phyloP scores from a whole-genome alignment of 2,329 filamentous ascomycete genomes.

The Pseudogymnoascus sp. region DNA sequence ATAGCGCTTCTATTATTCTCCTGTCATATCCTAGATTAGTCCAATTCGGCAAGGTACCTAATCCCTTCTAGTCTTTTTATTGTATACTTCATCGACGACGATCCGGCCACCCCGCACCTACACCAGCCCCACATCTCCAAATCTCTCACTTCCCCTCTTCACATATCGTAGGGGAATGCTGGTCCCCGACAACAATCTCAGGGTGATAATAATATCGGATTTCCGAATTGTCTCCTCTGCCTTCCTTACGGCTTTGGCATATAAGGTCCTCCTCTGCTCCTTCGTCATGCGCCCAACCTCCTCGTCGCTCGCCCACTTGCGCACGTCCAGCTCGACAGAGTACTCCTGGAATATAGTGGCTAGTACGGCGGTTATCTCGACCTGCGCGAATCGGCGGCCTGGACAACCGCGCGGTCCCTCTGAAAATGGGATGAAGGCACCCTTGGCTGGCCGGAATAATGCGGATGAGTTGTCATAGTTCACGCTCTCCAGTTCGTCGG shows the following conservation, averaged over 20 bases:
- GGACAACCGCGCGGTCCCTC: constrained; percentile 27
- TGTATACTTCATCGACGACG: neutral
- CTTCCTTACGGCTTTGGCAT: constrained; percentile 18
- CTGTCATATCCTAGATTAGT: neutral
- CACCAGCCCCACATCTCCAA: constrained; percentile 13
- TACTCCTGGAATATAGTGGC: constrained; percentile 22
- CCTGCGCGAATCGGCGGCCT: constrained; percentile 31
- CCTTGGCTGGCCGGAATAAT: constrained; percentile 22
- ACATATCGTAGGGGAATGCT: constrained; percentile 22
- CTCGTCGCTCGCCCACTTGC: constrained; percentile 24
- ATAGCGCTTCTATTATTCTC: neutral
- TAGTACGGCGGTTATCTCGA: constrained; percentile 30
- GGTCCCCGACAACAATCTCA: constrained; percentile 19
- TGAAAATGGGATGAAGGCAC: constrained; percentile 25
- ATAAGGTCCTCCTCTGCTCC: constrained; percentile 19
- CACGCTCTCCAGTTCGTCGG: neutral
- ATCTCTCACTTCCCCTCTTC: constrained; percentile 23
- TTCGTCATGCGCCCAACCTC: constrained; percentile 20
- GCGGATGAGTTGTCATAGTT: neutral
- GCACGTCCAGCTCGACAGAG: constrained; percentile 25
- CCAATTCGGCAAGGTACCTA: neutral
- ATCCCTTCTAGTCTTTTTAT: neutral
- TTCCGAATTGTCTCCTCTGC: constrained; percentile 17
- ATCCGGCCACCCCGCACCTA: neutral
- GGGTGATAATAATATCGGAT: constrained; percentile 19